Evolutionary conservation across 2,329 filamentous ascomycete genomes (phyloP).

Genomic region (Dissoconium aciculare): DNA sequence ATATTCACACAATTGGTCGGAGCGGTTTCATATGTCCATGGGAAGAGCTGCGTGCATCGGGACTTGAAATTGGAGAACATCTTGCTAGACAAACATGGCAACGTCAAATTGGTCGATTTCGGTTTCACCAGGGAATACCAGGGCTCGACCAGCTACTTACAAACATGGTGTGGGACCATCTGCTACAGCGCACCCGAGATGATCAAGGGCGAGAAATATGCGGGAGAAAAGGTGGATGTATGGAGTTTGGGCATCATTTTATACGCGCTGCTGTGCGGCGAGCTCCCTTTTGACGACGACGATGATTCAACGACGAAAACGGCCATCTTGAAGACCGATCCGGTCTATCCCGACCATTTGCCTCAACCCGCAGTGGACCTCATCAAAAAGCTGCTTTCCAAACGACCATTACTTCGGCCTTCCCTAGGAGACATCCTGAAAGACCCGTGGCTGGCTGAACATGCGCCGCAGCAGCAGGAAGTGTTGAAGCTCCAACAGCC

Average conservation of each 20-base stretch:
- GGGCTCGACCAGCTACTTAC: constrained; percentile 81
- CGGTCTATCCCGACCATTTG: constrained; percentile 67
- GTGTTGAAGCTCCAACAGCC: constrained; percentile 72
- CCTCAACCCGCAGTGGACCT: constrained; percentile 63
- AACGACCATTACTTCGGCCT: constrained; percentile 72
- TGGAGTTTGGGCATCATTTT: constrained; percentile 82
- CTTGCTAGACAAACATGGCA: constrained; percentile 85
- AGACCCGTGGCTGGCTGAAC: constrained; percentile 74
- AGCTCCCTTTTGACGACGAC: constrained; percentile 91
- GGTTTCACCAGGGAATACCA: constrained; percentile 97
- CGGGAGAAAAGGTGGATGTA: constrained; percentile 92
- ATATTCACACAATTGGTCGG: constrained; percentile 94
- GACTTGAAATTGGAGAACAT: constrained; percentile 97
- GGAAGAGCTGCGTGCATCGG: constrained; percentile 87
- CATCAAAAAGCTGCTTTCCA: constrained; percentile 69
- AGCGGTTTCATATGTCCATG: constrained; percentile 87
- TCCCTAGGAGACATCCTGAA: constrained; percentile 70
- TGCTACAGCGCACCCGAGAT: constrained; percentile 98
- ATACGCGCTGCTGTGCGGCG: constrained; percentile 67
- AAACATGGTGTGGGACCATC: constrained; percentile 94
- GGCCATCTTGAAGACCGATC: constrained; percentile 73
- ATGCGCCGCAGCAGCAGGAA: constrained; percentile 75
- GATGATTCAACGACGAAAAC: constrained; percentile 78
- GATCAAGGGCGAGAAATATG: constrained; percentile 96
- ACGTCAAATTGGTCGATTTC: constrained; percentile 96